phyloP scores from a whole-genome alignment of 768 basidiomycete species.

The Lentinula sp. region DNA sequence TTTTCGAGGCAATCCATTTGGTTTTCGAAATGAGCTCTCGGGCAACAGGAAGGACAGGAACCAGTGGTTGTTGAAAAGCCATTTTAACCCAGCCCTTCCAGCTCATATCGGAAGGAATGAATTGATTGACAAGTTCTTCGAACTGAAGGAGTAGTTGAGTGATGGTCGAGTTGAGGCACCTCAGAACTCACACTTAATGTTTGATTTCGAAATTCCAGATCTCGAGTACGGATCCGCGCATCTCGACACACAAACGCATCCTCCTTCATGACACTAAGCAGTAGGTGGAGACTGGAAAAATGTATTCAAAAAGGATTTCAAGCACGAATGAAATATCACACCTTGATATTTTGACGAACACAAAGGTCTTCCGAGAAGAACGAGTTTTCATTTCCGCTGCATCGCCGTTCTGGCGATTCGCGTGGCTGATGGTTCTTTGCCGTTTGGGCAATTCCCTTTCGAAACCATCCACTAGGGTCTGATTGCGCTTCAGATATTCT shows the following conservation, averaged over 20 bases:
- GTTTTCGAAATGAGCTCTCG: slow-evolving; percentile 76
- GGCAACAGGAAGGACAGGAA: slow-evolving; percentile 74
- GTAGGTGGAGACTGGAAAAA: slow-evolving; percentile 50
- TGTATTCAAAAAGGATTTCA: slow-evolving; percentile 11
- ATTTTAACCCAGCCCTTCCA: slow-evolving; percentile 84
- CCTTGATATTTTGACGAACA: slow-evolving; percentile 73
- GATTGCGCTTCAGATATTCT: slow-evolving; percentile 23
- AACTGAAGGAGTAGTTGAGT: slow-evolving; percentile 38
- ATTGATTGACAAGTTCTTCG: slow-evolving; percentile 73
- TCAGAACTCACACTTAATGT: slow-evolving; percentile 63
- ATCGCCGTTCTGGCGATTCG: slow-evolving; percentile 35
- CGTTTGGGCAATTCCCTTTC: slow-evolving; percentile 11
- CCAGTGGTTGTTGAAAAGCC: slow-evolving; percentile 73
- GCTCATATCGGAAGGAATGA: slow-evolving; percentile 70
- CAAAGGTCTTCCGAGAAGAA: slow-evolving; percentile 79
- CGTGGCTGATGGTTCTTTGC: slow-evolving; percentile 1
- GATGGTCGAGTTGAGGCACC: not conserved
- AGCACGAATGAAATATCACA: slow-evolving; percentile 21
- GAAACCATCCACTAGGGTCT: slow-evolving; percentile 5
- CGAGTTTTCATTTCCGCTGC: slow-evolving; percentile 79
- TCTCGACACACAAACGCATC: slow-evolving; percentile 82
- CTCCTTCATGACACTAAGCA: slow-evolving; percentile 75
- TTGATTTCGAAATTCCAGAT: slow-evolving; percentile 76
- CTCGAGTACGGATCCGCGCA: slow-evolving; percentile 73
- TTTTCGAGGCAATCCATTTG: slow-evolving; percentile 53